phyloP scores from a whole-genome alignment of 495 filamentous ascomycete species.

The Parathielavia appendiculata region DNA sequence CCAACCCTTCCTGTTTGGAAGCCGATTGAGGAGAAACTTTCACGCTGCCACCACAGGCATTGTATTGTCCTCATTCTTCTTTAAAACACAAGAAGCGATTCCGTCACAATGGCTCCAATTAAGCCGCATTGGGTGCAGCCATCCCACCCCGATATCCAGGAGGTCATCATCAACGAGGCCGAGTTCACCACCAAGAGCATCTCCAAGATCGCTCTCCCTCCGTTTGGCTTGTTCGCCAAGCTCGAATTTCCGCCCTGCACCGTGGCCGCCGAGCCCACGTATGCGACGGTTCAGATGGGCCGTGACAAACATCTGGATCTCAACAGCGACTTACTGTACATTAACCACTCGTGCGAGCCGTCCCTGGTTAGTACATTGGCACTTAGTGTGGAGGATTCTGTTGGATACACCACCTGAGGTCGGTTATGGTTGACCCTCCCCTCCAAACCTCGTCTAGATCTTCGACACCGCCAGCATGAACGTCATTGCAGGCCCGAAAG shows the following conservation, averaged over 20 bases:
- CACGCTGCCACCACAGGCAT: constrained; percentile 1
- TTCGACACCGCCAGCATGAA: constrained; percentile 64
- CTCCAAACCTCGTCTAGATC: constrained; percentile 29
- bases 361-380: constrained; percentile 53
- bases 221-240: constrained; percentile 56
- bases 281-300: constrained; percentile 64
- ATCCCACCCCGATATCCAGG: constrained; percentile 48
- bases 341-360: constrained; percentile 70
- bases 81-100: constrained; percentile 5
- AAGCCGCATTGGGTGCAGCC: constrained; percentile 50
- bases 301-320: constrained; percentile 61
- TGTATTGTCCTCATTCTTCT: not conserved
- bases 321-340: constrained; percentile 69
- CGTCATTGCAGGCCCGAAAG: constrained; percentile 55
- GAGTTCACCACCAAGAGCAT: constrained; percentile 58
- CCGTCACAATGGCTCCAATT: constrained; percentile 41
- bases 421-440: not conserved
- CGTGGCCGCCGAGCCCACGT: constrained; percentile 49
- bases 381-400: not conserved
- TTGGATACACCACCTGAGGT: not conserved
- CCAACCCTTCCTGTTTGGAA: not conserved
- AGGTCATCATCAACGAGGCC: constrained; percentile 45
- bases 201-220: constrained; percentile 56
- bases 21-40: not conserved
- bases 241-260: constrained; percentile 53